Conservation (phyloP, 495 filamentous ascomycete genomes). For the Neurospora africana region DNA sequence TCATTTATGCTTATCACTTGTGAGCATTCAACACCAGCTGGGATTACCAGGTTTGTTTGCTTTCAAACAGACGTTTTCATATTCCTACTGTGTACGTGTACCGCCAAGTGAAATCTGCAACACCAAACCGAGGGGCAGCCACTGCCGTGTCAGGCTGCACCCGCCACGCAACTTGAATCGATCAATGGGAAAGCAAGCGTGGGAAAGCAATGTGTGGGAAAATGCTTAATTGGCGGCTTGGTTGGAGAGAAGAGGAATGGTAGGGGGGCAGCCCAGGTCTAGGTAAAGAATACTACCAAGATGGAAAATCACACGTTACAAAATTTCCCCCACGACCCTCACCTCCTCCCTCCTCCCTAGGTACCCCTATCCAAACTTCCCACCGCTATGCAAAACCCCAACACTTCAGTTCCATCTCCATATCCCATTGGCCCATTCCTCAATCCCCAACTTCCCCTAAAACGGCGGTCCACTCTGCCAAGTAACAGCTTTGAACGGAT, state of each 20-base stretch:
- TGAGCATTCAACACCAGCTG: not conserved
- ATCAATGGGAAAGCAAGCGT: no score
- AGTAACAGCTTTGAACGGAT: not conserved
- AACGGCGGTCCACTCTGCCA: not conserved
- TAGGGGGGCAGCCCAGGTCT: no score
- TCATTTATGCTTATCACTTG: not conserved
- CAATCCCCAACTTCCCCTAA: not conserved
- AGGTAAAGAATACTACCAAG: no score
- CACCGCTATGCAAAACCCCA: not conserved
- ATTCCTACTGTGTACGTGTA: not conserved
- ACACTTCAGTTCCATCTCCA: not conserved
- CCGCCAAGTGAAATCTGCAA: not conserved
- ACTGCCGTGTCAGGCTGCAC: not conserved
- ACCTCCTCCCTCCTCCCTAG: not conserved
- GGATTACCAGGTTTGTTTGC: not conserved
- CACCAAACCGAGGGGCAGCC: not conserved
- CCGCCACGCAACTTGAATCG: not conserved
- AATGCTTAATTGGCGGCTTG: no score
- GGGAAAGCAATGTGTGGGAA: no score
- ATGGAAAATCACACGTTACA: no score
- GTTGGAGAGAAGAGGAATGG: no score
- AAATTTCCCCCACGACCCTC: not conserved
- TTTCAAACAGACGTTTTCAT: not conserved
- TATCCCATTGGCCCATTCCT: no score
- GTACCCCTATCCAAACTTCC: not conserved